Base-by-base conservation (phyloP, 2,329 filamentous ascomycete genomes). In the Fusarium sp. region DNA sequence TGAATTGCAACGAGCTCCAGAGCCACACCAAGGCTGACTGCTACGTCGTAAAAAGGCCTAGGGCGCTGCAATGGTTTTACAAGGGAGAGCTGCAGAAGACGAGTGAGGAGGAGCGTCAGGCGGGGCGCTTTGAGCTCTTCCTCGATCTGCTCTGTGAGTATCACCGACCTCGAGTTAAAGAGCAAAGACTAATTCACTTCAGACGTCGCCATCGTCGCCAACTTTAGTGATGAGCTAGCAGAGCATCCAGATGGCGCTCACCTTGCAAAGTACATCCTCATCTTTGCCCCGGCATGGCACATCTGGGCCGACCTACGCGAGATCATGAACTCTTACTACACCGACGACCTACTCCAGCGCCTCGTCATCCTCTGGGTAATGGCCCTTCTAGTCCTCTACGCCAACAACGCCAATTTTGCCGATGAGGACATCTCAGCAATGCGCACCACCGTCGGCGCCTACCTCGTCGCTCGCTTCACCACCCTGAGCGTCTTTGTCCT, bases 271-370 rank as follows among this genome's bases (percentile, higher is more conserved):
- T 85, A 83, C 70, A 77, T 85, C 27, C 78, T 85, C 46, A 82
- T 83, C 36, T 82, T 84, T 36, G 77, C 81, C 7, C 82, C 82
- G 9, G 82, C 83, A 60, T 84, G 83, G 83, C 81, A 85, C 64
- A 81, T 84, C 53, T 85, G 83, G 83, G 79, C 77, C 40, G 83
- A 85, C 64, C 76, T 84, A 16, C 81, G 82, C 64, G 83, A 84
- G 73, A 76, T 84, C 61, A 84, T 85, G 82, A 85, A 85, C 73
- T 83, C 81, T 7, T 85, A 83, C 74, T 84, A 85, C 73, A 84
- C 82, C 57, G 83, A 85, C 64, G 83, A 85, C 67, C 70, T 85
- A 18, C 65, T 79, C 1, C 83, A 85, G 69, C 81, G 83, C 7
- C 70, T 83, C 29, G 71, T 83, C 25, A 82, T 84, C 58, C 77